phyloP scores from a whole-genome alignment of 2,329 filamentous ascomycete species.

The Domatiomyces catenatus region DNA sequence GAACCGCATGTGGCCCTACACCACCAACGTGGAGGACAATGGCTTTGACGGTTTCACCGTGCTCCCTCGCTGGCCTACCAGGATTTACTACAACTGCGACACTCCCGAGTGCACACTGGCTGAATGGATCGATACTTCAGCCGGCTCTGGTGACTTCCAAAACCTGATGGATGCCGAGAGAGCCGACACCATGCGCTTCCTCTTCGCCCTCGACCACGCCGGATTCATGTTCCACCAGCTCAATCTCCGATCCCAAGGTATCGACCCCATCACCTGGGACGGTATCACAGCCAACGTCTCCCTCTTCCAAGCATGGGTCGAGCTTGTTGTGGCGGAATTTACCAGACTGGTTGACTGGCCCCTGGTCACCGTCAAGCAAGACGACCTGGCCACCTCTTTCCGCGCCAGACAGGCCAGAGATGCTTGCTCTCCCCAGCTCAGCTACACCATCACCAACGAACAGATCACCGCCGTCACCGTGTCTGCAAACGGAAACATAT shows the following conservation, averaged over 20 bases:
- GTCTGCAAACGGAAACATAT: slow-evolving; percentile 35
- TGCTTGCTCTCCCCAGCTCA: slow-evolving; percentile 35
- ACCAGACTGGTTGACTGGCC: slow-evolving; percentile 40
- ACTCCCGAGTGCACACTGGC: slow-evolving; percentile 39
- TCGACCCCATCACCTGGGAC: slow-evolving; percentile 34
- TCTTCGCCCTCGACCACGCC: slow-evolving; percentile 41
- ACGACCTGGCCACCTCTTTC: slow-evolving; percentile 37
- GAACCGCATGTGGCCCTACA: slow-evolving; percentile 41
- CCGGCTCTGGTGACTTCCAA: slow-evolving; percentile 37
- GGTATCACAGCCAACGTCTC: slow-evolving; percentile 33
- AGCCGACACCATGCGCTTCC: slow-evolving; percentile 39
- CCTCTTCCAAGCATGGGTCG: slow-evolving; percentile 43
- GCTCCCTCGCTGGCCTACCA: slow-evolving; percentile 45
- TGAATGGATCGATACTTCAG: slow-evolving; percentile 47
- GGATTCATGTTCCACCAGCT: slow-evolving; percentile 51
- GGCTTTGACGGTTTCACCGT: slow-evolving; percentile 42
- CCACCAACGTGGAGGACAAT: slow-evolving; percentile 35
- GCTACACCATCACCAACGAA: slow-evolving; percentile 30
- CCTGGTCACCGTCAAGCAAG: slow-evolving; percentile 40
- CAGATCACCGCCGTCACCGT: slow-evolving; percentile 38
- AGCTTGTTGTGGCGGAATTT: slow-evolving; percentile 39
- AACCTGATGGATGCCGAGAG: slow-evolving; percentile 38
- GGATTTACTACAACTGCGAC: slow-evolving; percentile 52
- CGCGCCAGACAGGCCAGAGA: slow-evolving; percentile 39
- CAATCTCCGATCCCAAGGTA: slow-evolving; percentile 40